phyloP scores from a whole-genome alignment of 345 rosid species.

The Citrus reticulata region DNA sequence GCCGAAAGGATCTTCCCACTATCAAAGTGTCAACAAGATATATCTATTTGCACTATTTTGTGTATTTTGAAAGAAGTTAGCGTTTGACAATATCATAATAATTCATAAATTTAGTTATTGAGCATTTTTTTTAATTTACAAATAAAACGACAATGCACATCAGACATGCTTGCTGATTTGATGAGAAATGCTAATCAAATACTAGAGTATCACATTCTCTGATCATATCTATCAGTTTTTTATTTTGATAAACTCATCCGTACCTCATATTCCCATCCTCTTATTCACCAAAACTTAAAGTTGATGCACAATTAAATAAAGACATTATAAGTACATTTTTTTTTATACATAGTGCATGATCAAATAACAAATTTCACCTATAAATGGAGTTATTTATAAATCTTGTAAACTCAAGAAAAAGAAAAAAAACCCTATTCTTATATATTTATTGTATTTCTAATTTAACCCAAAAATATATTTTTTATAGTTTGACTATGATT shows the following conservation, averaged over 20 bases:
- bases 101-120: too few species aligned
- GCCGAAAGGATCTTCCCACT: not conserved
- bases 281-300: not conserved
- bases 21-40: not conserved
- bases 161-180: not conserved
- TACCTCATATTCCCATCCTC: not conserved
- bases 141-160: not conserved
- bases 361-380: not conserved
- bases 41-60: not conserved
- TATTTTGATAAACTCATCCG: not conserved
- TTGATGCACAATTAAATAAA: too few species aligned
- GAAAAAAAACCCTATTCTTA: too few species aligned
- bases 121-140: too few species aligned
- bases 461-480: not conserved
- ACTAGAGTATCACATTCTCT: not conserved
- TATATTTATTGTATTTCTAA: too few species aligned
- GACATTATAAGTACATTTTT: too few species aligned
- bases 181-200: not conserved
- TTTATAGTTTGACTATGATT: not conserved
- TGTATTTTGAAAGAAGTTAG: too few species aligned
- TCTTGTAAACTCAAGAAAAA: too few species aligned
- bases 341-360: not conserved
- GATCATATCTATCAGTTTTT: not conserved
- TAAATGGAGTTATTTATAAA: too few species aligned
- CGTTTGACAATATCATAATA: not conserved